Conservation (phyloP, 23 red algal genomes). For the Gracilariopsis chorda region DNA sequence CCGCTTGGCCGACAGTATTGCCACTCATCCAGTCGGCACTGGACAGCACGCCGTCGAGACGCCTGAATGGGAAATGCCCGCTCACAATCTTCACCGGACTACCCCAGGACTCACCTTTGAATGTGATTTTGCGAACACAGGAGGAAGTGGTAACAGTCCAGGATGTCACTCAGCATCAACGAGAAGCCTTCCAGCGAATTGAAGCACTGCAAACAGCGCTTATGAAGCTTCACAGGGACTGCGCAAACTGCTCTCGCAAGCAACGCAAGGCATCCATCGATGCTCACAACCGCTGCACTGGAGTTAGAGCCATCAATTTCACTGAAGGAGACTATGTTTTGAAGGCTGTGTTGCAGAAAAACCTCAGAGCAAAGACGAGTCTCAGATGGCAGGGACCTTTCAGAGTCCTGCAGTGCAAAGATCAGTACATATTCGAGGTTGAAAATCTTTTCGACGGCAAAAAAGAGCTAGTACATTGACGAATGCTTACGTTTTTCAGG, state of each 20-base stretch:
- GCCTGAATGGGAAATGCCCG: too few species aligned
- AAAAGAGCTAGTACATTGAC: not conserved
- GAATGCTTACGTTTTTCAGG: not conserved
- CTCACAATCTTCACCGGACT: too few species aligned
- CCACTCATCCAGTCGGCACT: not conserved
- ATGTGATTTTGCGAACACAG: not conserved
- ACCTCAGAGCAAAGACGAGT: not conserved
- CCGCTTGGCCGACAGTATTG: not conserved
- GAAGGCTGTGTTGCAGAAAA: not conserved
- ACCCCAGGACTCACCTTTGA: not conserved
- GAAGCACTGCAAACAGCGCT: not conserved
- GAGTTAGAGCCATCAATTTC: not conserved
- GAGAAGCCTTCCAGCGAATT: not conserved
- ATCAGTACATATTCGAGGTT: conserved; percentile 16
- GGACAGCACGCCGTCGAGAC: too few species aligned
- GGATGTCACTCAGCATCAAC: not conserved
- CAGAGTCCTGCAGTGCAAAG: not conserved
- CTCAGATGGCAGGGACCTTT: not conserved
- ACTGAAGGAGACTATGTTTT: too few species aligned
- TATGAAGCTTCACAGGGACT: not conserved
- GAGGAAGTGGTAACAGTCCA: not conserved
- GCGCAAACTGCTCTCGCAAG: not conserved
- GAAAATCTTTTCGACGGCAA: not conserved
- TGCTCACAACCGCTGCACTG: not conserved
- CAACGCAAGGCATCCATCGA: not conserved